A percentile compares a stretch with the other conserved stretches of the same genome.
Conservation (phyloP, 345 rosid genomes). For the Populus ilicifolia region DNA sequence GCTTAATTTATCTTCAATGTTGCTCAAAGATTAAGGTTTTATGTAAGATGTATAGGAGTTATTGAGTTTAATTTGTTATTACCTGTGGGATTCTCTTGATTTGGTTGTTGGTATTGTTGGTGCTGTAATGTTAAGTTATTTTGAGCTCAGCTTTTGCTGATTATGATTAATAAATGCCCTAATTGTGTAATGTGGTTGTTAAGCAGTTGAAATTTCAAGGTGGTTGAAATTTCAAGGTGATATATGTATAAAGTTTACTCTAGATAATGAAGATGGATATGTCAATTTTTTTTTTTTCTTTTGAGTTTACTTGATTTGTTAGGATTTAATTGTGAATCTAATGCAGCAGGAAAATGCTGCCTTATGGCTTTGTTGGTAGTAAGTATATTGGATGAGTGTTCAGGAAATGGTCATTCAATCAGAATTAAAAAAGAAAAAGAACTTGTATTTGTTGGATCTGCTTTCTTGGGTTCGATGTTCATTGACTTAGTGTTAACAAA, state of each 20-base stretch:
- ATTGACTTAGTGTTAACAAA: not conserved
- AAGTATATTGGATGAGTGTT: not conserved
- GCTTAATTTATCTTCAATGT: not conserved
- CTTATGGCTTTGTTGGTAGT: not conserved
- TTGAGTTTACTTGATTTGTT: not conserved
- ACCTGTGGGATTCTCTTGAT: not conserved
- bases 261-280: too few relatives aligned
- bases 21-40: not conserved
- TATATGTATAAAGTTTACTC: too few relatives aligned
- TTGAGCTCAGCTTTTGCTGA: not conserved
- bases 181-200: not conserved
- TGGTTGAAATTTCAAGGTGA: not conserved
- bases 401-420: not conserved
- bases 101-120: not conserved
- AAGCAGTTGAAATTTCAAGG: not conserved
- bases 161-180: not conserved
- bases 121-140: not conserved
- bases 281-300: too few relatives aligned
- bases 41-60: not conserved
- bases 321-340: not conserved
- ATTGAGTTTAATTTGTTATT: not conserved
- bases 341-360: not conserved
- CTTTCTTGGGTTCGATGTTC: not conserved
- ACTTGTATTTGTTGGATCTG: not conserved
- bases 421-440: not conserved